Percentiles rank a stretch among this genome's conserved stretches.
Conservation (phyloP, 805 yeast genomes). For the Teunomyces aglyptinius region DNA sequence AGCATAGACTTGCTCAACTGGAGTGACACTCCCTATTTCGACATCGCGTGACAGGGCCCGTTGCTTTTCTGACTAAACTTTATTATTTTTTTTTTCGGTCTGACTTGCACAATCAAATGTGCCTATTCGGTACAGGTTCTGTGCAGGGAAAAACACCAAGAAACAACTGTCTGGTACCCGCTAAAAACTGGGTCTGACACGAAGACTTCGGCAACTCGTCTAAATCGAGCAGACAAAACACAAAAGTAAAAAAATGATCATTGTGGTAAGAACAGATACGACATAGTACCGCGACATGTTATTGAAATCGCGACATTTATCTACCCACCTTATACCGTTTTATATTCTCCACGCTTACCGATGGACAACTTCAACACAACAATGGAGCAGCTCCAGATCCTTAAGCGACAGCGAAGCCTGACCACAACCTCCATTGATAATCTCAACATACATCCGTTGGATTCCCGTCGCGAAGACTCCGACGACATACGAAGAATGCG, state of each 20-base stretch:
- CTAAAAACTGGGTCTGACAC: not conserved
- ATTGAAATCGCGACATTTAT: not conserved
- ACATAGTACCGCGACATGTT: not conserved
- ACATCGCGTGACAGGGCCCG: not conserved
- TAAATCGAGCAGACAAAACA: not conserved
- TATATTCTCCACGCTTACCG: not conserved
- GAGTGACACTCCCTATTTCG: not conserved
- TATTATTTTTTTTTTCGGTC: not conserved
- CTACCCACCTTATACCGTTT: no score
- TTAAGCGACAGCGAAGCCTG: constrained; percentile 7
- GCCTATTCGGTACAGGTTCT: not conserved
- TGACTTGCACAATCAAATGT: not conserved
- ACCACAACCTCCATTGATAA: constrained; percentile 12
- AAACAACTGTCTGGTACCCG: not conserved
- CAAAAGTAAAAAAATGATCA: not conserved
- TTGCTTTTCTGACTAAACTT: not conserved
- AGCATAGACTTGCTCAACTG: no score
- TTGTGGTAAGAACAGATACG: not conserved
- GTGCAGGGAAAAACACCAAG: not conserved
- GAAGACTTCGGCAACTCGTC: not conserved
- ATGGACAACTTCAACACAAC: not conserved
- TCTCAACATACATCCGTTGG: constrained; percentile 10
- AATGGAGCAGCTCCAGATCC: constrained; percentile 1
- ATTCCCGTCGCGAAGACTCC: constrained; percentile 2
- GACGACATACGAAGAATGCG: constrained; percentile 1